Base-by-base conservation (phyloP, 78 protist genomes). In the Dictyostelium intermedium region DNA sequence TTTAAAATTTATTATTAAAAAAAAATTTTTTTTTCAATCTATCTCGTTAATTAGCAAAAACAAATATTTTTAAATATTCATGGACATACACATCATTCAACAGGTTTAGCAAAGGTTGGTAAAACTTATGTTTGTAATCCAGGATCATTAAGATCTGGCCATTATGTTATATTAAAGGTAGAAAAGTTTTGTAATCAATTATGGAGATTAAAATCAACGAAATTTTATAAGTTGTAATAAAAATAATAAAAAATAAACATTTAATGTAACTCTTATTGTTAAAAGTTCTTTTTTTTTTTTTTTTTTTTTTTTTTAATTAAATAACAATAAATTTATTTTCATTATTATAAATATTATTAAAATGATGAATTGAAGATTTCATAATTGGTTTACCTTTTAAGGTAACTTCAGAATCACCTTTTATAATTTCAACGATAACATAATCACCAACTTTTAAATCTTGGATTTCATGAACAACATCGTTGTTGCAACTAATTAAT, bases 61-160 rank as follows among this genome's bases (percentile, higher is more conserved):
- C 35, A 37, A 41, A 80, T 89, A 9, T 47, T 89, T 37, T 69
- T 89, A 32, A 89, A 80, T 80, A 50, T 89, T n/a, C 94, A 89
- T 80, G 94, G 94, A 66, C 94, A 89, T 81, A 89, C 94, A 37
- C 94, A 89, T 47, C 78, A 66, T 32, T 25, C 85, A 43, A 18
- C 63, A 3, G 94, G 94, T 4, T 69, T 89, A 85, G 35, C 72
- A 23, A 78, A 18, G 8, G 47, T 45, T 70, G 82, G 94, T 5
- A 89, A 89, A 23, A 70, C 94, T 0, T n/a, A 18, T 20, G 39
- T 89, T 6, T 13, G 82, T 34, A 89, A 89, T 69, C 87, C 94
- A 47, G 94, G 94, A 10, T 50, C 94, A 69, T 32, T 89, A 9
- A 89, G 84, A 47, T 37, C 84, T 30, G 77, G 63, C 9, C 56